Percentiles rank a stretch among this genome's conserved stretches.
Evolutionary conservation across 305 asterid genomes (phyloP).

Genomic region (Fraxinus albicans): DNA sequence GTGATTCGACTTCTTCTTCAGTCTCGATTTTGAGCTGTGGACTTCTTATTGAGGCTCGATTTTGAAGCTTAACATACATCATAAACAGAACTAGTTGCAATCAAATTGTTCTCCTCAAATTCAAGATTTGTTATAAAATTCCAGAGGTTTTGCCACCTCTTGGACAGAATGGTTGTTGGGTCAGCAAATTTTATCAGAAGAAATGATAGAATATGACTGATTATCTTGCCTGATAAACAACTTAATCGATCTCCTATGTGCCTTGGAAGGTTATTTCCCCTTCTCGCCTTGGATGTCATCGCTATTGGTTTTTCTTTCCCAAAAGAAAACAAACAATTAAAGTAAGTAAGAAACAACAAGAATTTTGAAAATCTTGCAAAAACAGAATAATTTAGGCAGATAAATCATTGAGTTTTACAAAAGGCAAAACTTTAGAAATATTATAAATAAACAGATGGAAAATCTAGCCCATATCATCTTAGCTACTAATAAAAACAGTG

Average conservation of each 20-base stretch:
- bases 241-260: neutral
- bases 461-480: too few relatives aligned
- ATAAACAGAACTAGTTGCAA: neutral
- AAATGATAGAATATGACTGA: neutral
- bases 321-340: too few relatives aligned
- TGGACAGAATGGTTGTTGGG: neutral
- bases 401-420: neutral
- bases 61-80: too few relatives aligned
- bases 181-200: neutral
- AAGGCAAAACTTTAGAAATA: too few relatives aligned
- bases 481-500: too few relatives aligned
- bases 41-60: too few relatives aligned
- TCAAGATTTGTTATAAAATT: neutral
- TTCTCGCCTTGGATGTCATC: neutral
- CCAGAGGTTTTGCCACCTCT: neutral
- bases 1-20: too few relatives aligned
- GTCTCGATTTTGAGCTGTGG: too few relatives aligned
- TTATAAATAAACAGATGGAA: too few relatives aligned
- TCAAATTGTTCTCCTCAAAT: neutral
- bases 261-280: neutral
- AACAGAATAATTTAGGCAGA: neutral
- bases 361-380: neutral
- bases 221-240: neutral
- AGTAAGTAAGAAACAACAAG: neutral
- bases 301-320: neutral